Evolutionary conservation across 352 stramenopile genomes (phyloP).

Genomic region (Pythium graminicola): DNA sequence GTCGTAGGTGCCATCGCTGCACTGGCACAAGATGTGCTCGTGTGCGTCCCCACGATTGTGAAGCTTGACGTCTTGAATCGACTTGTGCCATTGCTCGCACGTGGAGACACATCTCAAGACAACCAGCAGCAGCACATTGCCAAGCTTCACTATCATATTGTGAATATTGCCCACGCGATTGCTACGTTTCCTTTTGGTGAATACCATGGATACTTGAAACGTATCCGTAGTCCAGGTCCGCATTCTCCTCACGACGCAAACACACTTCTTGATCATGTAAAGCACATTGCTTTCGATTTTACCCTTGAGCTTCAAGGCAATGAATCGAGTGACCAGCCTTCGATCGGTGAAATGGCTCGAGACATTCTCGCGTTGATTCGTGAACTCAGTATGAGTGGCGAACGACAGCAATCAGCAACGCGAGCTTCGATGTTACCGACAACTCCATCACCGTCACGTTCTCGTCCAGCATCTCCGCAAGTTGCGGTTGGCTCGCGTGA

Average conservation of each 20-base stretch:
- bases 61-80: conserved; percentile 33
- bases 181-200: conserved; percentile 60
- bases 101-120: neutral
- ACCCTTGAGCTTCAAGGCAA: conserved; percentile 41
- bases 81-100: conserved; percentile 28
- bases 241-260: neutral
- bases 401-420: neutral
- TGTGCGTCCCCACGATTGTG: conserved; percentile 48
- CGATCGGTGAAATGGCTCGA: conserved; percentile 50
- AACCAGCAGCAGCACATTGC: conserved; percentile 21
- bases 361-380: conserved; percentile 53
- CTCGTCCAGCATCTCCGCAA: neutral
- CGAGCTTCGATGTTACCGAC: neutral
- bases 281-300: conserved; percentile 57
- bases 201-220: conserved; percentile 30
- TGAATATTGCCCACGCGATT: conserved; percentile 43
- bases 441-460: neutral
- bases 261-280: conserved; percentile 41
- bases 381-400: conserved; percentile 23
- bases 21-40: conserved; percentile 54
- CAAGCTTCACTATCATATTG: conserved; percentile 39
- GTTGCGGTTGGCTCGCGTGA: neutral
- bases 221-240: neutral
- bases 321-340: conserved; percentile 33
- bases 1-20: conserved; percentile 44